phyloP scores from a whole-genome alignment of 108 stramenopile genomes.

The Cyclotella kingstonii region DNA sequence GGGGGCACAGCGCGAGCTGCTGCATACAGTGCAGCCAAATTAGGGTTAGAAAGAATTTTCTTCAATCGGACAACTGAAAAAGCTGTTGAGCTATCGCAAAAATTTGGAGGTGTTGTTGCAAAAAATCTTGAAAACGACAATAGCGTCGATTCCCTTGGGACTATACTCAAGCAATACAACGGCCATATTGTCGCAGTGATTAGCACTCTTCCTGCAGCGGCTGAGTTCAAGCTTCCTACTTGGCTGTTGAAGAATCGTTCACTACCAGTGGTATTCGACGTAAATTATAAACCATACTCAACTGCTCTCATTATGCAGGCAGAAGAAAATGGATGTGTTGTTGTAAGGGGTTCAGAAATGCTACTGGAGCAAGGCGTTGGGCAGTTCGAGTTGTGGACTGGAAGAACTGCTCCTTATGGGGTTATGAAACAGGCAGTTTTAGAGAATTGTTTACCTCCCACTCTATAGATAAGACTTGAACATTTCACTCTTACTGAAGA shows the following conservation, averaged over 20 bases:
- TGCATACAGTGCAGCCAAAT: conserved; percentile 76
- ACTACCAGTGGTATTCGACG: conserved; percentile 77
- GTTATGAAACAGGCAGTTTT: conserved; percentile 88
- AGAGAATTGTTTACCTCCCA: conserved; percentile 72
- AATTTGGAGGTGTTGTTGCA: conserved; percentile 86
- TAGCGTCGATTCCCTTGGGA: conserved; percentile 30
- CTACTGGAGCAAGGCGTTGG: conserved; percentile 96
- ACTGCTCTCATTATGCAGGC: conserved; percentile 90
- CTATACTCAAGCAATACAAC: conserved; percentile 19
- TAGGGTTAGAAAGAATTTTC: conserved; percentile 85
- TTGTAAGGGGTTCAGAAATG: conserved; percentile 97
- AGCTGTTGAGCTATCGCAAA: conserved; percentile 82
- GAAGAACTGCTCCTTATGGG: conserved; percentile 79
- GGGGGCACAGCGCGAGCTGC: conserved; percentile 98
- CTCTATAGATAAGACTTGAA: background rate
- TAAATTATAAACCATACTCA: conserved; percentile 96
- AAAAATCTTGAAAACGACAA: conserved; percentile 51
- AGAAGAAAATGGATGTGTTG: conserved; percentile 65
- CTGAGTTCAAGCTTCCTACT: conserved; percentile 86
- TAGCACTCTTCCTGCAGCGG: conserved; percentile 90
- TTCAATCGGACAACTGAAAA: conserved; percentile 93
- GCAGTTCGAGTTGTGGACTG: conserved; percentile 96
- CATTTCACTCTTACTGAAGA: too few relatives aligned
- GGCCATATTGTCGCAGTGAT: conserved; percentile 73
- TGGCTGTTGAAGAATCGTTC: conserved; percentile 54